A percentile compares a stretch with the other conserved stretches of the same genome.
phyloP scores from a whole-genome alignment of 257 asterid species.

The Craterostigma plantagineum region DNA sequence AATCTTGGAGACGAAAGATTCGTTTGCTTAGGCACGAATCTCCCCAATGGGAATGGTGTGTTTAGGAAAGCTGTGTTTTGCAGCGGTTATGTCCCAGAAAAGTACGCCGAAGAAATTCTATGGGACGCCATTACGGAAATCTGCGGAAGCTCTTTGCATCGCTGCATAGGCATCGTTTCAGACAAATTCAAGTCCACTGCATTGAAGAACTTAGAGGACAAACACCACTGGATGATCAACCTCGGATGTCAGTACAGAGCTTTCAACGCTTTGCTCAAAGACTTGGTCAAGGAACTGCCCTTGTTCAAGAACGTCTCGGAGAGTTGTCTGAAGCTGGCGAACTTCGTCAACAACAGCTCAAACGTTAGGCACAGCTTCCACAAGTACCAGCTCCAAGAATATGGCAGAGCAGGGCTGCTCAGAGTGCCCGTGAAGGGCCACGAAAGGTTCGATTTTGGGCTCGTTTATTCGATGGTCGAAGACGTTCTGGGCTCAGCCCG shows the following conservation, averaged over 20 bases:
- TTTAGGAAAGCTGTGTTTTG: slow-evolving; percentile 32
- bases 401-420: slow-evolving; percentile 24
- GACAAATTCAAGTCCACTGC: slow-evolving; percentile 45
- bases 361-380: slow-evolving; percentile 30
- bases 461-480: slow-evolving; percentile 34
- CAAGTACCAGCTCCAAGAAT: slow-evolving; percentile 31
- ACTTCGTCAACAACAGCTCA: slow-evolving; percentile 29
- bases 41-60: slow-evolving; percentile 50
- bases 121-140: slow-evolving; percentile 33
- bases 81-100: slow-evolving; percentile 28
- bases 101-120: slow-evolving; percentile 43
- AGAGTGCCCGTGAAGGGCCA: slow-evolving; percentile 29
- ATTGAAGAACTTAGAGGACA: slow-evolving; percentile 37
- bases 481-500: slow-evolving; percentile 34
- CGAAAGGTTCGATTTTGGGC: slow-evolving; percentile 18
- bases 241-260: slow-evolving; percentile 44
- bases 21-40: slow-evolving; percentile 32
- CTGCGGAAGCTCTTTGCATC: slow-evolving; percentile 22
- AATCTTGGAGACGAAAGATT: slow-evolving; percentile 23
- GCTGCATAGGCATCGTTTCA: slow-evolving; percentile 57
- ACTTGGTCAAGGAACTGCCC: slow-evolving; percentile 41
- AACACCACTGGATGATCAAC: slow-evolving; percentile 54
- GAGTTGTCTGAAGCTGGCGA: slow-evolving; percentile 39
- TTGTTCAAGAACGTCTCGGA: slow-evolving; percentile 33
- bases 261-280: slow-evolving; percentile 36